Base-by-base conservation (phyloP, 140 eudicot species). In the Anethum foeniculum region DNA sequence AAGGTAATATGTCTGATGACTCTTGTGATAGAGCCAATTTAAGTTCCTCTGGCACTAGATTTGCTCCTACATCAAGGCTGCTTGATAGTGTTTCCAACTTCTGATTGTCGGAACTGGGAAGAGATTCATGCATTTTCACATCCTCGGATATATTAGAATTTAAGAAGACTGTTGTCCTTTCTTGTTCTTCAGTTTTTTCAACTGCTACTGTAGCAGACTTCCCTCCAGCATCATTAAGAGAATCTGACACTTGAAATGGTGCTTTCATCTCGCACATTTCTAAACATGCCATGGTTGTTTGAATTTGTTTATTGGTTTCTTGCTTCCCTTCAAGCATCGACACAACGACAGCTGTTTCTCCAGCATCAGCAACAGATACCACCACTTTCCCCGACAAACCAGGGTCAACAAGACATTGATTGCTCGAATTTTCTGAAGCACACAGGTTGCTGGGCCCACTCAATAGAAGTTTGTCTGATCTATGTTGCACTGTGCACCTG, bases 341-440 rank as follows among this genome's bases (percentile, higher is more conserved):
- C 85, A 95, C 89, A 73, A 94, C 95, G 15, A 95, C 88, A 83
- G 97, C 97, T 78, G 97, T 95, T 88, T 92, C 99, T 76, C 99
- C 99, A 79, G 86, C 91, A 87, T 89, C 97, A 79, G 97, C 97
- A 80, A 92, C 88, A 82, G 97, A 89, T 48, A 92, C 88, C 54
- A 87, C 87, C 83, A 93, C 85, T 76, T 90, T 91, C 80, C 90
- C 87, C 25, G 97, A 82, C 43, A 91, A 88, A 76, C 88, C 79
- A 77, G 83, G 82, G 67, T 88, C 88, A 23, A 30, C 88, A 47
- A 69, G 76, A 76, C 71, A 80, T 18, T 80, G 84, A 78, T 80
- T 38, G 36, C 65, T 71, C 36, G 80, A 79, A 76, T 72, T 83
- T 81, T 83, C 92, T 36, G 74, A 47, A 80, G 48, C 82, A 80